Evolutionary conservation across 1,284 basidiomycete genomes (phyloP), one percentile per base, ranked within the genome.

Genomic region (Boletellus sp.): DNA sequence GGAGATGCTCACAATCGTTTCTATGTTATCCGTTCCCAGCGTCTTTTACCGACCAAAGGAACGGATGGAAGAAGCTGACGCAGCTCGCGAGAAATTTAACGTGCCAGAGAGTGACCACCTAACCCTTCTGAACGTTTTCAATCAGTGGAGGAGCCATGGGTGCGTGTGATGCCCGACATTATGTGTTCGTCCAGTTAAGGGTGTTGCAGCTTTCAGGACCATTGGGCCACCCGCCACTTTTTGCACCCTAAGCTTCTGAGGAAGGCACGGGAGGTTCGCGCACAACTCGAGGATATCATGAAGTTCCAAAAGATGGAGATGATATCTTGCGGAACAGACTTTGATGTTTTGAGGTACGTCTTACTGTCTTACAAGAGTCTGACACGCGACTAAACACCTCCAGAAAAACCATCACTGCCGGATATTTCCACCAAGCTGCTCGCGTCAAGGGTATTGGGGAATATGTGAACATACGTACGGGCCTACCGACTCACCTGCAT

Each of bases 361-460:
- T n/a, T 16, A 19, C 22, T 32, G 32, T 50, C 35, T 18, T 30
- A 30, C 12, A 22, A 1, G 21, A 18, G 35, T 22, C 15, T 16
- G 24, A 38, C 22, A 40, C 37, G 21, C 24, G 35, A 44, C 41
- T 19, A 22, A 59, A 45, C 26, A 24, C 15, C 21, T 44, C 13
- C 60, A 93, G 96, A 65, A 99, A 97, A 81, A 94, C 94, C 21
- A 98, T 99, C 62, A 89, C 93, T 42, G 91, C 95, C 15, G 97
- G 96, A 22, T 99, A 98, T 74, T 99, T 99, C 81, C 97, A 99
- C 70, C 97, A 99, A 72, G 95, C 97, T 1, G 96, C 96, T 10
- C 79, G 93, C 58, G 95, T 97, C 38, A 99, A 98, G 74, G 96
- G 96, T 66, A 97, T 99, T 55, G 97, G 96, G 57, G 97, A 99